These are phyloP conservation scores for Sicyos baderoa DNA, from an alignment of 306 rosid genomes.

Conservation along the genomic window DNA sequence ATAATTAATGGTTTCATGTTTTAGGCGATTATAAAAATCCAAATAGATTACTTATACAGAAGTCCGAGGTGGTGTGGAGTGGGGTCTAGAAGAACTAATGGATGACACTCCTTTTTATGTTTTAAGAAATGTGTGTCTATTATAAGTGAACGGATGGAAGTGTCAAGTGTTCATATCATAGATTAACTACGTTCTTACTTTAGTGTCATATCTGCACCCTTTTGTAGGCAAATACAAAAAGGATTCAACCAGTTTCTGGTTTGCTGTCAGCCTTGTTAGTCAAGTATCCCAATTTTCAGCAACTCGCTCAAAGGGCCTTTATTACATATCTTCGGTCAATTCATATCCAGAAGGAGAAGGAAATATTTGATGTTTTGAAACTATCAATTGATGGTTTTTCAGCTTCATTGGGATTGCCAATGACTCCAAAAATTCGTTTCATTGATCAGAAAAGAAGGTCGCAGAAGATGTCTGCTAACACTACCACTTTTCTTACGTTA, in stretches of 20 bases:
- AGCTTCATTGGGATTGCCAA: constrained; percentile 77
- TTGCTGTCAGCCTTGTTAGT: constrained; percentile 63
- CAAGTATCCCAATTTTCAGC: constrained; percentile 66
- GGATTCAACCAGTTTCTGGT: constrained; percentile 62
- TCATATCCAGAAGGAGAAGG: constrained; percentile 66
- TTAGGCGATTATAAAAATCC: not conserved
- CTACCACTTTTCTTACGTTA: constrained; percentile 26
- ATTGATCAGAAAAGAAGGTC: constrained; percentile 47
- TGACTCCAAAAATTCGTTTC: constrained; percentile 75
- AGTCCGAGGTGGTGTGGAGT: not conserved
- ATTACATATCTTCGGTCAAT: constrained; percentile 67
- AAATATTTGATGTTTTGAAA: constrained; percentile 68
- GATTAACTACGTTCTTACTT: not conserved
- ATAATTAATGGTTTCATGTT: not conserved
- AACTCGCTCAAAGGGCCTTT: constrained; percentile 67
- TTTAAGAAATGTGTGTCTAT: not conserved
- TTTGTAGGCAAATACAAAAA: constrained; percentile 55
- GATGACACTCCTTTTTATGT: not conserved
- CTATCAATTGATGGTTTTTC: constrained; percentile 64
- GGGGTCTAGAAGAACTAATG: not conserved
- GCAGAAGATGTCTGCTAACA: constrained; percentile 25
- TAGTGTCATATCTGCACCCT: not conserved
- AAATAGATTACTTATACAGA: not conserved
- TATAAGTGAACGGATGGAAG: not conserved
- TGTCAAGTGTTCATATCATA: not conserved